Percentiles rank a stretch among this genome's conserved stretches.
Evolutionary conservation across 2,329 filamentous ascomycete genomes (phyloP).

Genomic region (Fulvia fulva): DNA sequence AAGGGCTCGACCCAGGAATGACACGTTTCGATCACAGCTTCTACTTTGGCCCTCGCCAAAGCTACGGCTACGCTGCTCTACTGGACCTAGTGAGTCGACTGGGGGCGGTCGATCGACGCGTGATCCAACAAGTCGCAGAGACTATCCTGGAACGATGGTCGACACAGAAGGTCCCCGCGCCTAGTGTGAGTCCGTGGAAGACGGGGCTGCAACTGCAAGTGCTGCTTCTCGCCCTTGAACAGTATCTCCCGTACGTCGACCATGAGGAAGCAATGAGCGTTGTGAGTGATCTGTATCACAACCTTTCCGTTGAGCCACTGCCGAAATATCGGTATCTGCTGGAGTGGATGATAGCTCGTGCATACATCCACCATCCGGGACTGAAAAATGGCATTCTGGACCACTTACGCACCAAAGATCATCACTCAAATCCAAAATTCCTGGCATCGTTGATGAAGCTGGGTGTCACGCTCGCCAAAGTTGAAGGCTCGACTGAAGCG

Average conservation of each 20-base stretch:
- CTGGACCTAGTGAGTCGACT: conserved; percentile 44
- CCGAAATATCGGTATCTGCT: conserved; percentile 46
- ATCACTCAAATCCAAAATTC: conserved; percentile 47
- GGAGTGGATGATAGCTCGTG: conserved; percentile 47
- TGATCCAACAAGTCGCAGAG: conserved; percentile 31
- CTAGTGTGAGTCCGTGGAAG: conserved; percentile 47
- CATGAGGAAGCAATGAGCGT: conserved; percentile 29
- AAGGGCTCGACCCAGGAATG: conserved; percentile 31
- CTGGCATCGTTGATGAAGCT: conserved; percentile 48
- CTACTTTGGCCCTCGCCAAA: conserved; percentile 44
- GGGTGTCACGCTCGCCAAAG: conserved; percentile 40
- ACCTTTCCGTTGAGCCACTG: conserved; percentile 44
- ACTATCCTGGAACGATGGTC: conserved; percentile 41
- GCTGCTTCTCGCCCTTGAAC: conserved; percentile 42
- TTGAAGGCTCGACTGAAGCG: conserved; percentile 33
- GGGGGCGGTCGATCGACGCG: conserved; percentile 16
- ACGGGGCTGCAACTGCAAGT: conserved; percentile 46
- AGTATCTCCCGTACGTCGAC: conserved; percentile 25
- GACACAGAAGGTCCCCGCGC: conserved; percentile 40
- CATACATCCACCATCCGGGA: conserved; percentile 36
- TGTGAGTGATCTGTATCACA: conserved; percentile 37
- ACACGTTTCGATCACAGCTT: conserved; percentile 33
- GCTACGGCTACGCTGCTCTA: conserved; percentile 42
- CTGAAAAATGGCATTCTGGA: conserved; percentile 35
- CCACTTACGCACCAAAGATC: conserved; percentile 38